Base-by-base conservation (phyloP, 2,329 filamentous ascomycete species). In the Penicillium sumatraense region DNA sequence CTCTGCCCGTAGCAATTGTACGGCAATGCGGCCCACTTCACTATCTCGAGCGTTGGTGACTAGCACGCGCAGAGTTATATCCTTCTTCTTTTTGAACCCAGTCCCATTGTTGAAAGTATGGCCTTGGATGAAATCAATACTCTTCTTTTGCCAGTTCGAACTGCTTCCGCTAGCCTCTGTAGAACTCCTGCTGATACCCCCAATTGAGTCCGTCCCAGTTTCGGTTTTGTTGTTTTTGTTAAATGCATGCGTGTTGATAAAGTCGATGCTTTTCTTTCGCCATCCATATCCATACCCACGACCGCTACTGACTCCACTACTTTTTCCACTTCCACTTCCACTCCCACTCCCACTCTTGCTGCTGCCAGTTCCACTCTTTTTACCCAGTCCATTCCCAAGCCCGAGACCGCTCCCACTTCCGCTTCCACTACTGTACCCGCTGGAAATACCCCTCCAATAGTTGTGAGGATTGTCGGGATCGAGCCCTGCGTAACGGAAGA, bases 1-100 rank as follows among this genome's bases (percentile, higher is more conserved):
- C 14, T 64, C 62, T 14, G 72, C 67, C 29, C 73, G 68, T 11
- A 77, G 65, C 18, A 78, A 60, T n/a, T 73, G 69, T 11, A 78
- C 57, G 2, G 68, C 69, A 29, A 75, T 69, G 1, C 68, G 62
- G 8, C 72, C 76, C 23, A 77, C 70, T 21, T 74, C 71, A 42
- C 66, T 71, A n/a, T 64, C 66, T 18, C 65, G 62, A 2, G 72
- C 70, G 44, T 76, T 75, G 21, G 72, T 72, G 14, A 78, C 65
- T 4, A 78, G 67, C 5, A 78, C 62, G 26, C 75, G 69, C 46
- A 74, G 58, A 7, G 53, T 51, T 38, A 26, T 42, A 20, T 18
- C 38, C 31, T 60, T 58, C 47, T 41, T 58, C 46, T 42, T 42
- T n/a, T 29, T 31, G 21, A 54, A 44, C 2, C 20, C 46, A 27